Percentiles rank a stretch among this genome's conserved stretches.
Conservation (phyloP, 495 filamentous ascomycete genomes). For the Penicillium ochrochloron region DNA sequence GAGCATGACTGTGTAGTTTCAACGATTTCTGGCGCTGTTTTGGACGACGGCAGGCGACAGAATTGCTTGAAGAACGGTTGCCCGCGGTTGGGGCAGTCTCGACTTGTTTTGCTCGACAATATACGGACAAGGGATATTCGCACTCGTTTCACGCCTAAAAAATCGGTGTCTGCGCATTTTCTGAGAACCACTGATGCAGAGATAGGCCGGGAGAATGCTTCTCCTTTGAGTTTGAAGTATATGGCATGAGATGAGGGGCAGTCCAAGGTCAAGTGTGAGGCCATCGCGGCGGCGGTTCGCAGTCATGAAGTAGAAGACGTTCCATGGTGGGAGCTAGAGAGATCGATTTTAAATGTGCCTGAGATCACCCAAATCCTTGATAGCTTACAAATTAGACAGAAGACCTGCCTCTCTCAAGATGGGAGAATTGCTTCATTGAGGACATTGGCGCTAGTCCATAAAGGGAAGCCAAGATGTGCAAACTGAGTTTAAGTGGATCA, state of each 20-base stretch:
- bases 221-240: conserved; percentile 19
- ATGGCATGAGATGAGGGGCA: conserved; percentile 14
- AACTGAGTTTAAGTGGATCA: neutral
- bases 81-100: neutral
- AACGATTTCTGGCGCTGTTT: neutral
- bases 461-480: conserved; percentile 5
- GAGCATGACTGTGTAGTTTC: conserved; percentile 6
- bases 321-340: neutral
- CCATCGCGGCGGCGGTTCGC: conserved; percentile 7
- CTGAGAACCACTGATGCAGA: conserved; percentile 11
- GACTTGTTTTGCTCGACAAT: conserved; percentile 3
- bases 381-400: neutral
- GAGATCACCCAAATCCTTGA: no score
- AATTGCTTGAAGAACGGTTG: conserved; percentile 7
- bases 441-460: neutral
- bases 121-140: conserved; percentile 16
- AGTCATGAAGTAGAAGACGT: neutral
- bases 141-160: no score
- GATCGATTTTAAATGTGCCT: neutral
- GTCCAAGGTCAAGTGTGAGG: conserved; percentile 11
- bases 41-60: conserved; percentile 3
- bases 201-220: conserved; percentile 21
- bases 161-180: neutral
- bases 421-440: neutral
- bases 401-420: neutral